Percentiles rank a stretch among this genome's conserved stretches.
phyloP scores from a whole-genome alignment of 352 stramenopile genomes.

The Globisporangium camurandrum region DNA sequence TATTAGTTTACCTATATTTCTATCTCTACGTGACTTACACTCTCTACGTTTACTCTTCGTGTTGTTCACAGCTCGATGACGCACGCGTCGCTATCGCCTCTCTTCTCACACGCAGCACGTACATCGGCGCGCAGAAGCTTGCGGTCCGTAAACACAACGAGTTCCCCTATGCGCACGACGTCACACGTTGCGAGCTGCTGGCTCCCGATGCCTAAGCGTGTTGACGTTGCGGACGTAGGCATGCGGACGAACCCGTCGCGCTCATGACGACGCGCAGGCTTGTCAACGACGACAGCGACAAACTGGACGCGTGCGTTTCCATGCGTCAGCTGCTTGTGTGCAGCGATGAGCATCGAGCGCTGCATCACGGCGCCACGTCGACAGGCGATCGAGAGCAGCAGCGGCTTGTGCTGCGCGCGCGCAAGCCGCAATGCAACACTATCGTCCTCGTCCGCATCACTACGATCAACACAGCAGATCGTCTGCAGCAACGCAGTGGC shows the following conservation, averaged over 20 bases:
- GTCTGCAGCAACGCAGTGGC: conserved; percentile 24
- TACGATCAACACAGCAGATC: conserved; percentile 1
- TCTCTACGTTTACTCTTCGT: too few species aligned
- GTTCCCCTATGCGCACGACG: conserved; percentile 24
- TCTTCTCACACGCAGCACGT: too few species aligned
- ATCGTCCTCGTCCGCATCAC: too few species aligned
- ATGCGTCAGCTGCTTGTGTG: conserved; percentile 13
- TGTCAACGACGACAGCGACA: conserved; percentile 27
- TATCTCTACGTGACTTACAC: too few species aligned
- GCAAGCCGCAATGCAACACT: not conserved
- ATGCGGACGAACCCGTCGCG: conserved; percentile 21
- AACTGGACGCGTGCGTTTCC: conserved; percentile 23
- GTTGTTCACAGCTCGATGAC: conserved; percentile 7
- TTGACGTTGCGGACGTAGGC: conserved; percentile 20
- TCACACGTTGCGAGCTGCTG: conserved; percentile 3
- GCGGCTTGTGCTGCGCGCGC: not conserved
- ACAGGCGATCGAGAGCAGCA: conserved; percentile 26
- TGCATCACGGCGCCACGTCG: conserved; percentile 35
- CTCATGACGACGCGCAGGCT: conserved; percentile 13
- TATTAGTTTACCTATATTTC: too few species aligned
- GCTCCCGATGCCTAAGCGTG: not conserved
- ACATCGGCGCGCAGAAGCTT: conserved; percentile 14
- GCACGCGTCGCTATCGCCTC: conserved; percentile 1
- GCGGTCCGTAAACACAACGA: conserved; percentile 25
- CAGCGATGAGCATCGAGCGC: conserved; percentile 20